Evolutionary conservation across 2,329 filamentous ascomycete genomes (phyloP).

Genomic region (Beauveria brongniartii): DNA sequence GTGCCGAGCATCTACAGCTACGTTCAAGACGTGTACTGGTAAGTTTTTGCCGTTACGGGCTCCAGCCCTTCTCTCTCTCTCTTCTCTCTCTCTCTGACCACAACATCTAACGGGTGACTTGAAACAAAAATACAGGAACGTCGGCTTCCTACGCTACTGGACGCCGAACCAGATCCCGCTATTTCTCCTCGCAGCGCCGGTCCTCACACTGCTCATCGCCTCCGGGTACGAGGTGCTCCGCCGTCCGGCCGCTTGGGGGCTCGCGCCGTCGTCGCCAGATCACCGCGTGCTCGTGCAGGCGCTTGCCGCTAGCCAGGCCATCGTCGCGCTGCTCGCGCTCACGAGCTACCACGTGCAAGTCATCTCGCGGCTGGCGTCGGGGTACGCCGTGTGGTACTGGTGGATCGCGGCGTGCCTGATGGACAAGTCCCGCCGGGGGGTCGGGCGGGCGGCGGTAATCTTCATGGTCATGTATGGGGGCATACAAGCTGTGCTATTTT

Average conservation of each 20-base stretch:
- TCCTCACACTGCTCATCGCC: constrained; percentile 53
- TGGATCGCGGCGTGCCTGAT: constrained; percentile 53
- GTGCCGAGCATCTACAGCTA: constrained; percentile 85
- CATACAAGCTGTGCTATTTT: constrained; percentile 77
- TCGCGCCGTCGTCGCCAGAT: constrained; percentile 8
- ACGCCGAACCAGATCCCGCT: constrained; percentile 76
- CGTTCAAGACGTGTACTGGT: constrained; percentile 90
- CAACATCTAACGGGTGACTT: too few species aligned
- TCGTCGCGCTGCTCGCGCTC: constrained; percentile 63
- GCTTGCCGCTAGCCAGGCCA: constrained; percentile 63
- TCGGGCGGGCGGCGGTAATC: constrained; percentile 40
- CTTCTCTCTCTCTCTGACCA: too few species aligned
- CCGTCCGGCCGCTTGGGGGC: constrained; percentile 13
- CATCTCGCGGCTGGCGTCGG: constrained; percentile 79
- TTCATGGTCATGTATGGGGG: constrained; percentile 76
- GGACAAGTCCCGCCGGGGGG: constrained; percentile 22
- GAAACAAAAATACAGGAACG: constrained; percentile 52
- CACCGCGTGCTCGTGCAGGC: constrained; percentile 34
- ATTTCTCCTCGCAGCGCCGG: constrained; percentile 75
- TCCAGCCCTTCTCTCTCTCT: too few species aligned
- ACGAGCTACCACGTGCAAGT: constrained; percentile 91
- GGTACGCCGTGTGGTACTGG: constrained; percentile 84
- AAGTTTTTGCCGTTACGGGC: constrained; percentile 24
- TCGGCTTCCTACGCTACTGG: constrained; percentile 88
- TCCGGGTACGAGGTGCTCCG: constrained; percentile 45